Base-by-base conservation (phyloP, 1,139 yeast species). In the Pichia sp. region DNA sequence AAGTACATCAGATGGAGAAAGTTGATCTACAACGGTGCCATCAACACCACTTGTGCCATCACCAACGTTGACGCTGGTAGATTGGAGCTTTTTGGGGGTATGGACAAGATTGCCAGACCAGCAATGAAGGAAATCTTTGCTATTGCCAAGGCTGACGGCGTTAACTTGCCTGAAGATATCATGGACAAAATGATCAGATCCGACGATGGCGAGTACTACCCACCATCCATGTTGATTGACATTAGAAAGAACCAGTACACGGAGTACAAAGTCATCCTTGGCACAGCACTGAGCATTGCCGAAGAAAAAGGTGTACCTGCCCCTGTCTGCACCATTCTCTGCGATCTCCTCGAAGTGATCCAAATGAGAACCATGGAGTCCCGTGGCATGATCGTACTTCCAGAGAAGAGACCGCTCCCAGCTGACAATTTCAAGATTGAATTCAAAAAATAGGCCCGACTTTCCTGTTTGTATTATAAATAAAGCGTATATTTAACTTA, bases 211-310 rank as follows among this genome's bases (percentile, higher is more conserved):
- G 57, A 54, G 26, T 60, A 55, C 37, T 60, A 59, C 21, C 56
- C 63, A 16, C 63, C 63, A 9, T 59, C 62, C 4, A 60, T 60
- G 63, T 47, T 81, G 58, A 82, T 86, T 13, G 95, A 86, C 65
- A 73, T 77, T 30, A 76, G 86, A 54, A 84, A 85, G 66, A 81
- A 82, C 21, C 85, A 85, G 61, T 82, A 83, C 53, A 75, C 85
- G 62, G 95, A 87, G 66, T 69, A 83, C 49, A 90, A 85, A 62
- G 81, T 80, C 22, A 82, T 87, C 56, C 70, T 86, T 50, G 91
- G 93, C 2, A 85, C 83, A 63, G 89, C 93, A 0, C 68, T 87
- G 57, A 73, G 74, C 42, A 71, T 82, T 48, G 93, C 90, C 1
- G 65, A 71, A 46, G 72, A 71, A 51, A 75, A 80, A 55, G 74